These are phyloP conservation scores for Sordariomycetes sp. DNA, from an alignment of 2,329 filamentous ascomycete genomes.

Conservation along the genomic window DNA sequence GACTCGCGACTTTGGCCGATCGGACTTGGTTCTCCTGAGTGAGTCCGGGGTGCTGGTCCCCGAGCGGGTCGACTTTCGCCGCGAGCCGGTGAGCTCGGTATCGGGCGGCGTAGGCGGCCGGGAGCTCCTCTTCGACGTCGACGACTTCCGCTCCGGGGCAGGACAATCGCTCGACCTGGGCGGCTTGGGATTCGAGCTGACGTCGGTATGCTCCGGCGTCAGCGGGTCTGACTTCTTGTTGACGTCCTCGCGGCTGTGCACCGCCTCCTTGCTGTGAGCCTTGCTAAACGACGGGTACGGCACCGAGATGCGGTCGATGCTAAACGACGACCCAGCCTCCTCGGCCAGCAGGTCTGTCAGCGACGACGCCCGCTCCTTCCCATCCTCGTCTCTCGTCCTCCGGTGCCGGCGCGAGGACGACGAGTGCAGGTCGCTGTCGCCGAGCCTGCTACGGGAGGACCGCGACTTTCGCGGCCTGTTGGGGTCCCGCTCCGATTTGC, in stretches of 20 bases:
- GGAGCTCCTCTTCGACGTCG: conserved; percentile 18
- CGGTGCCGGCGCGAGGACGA: conserved; percentile 12
- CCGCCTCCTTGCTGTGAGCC: conserved; percentile 78
- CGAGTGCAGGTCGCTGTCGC: conserved; percentile 5
- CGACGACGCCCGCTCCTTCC: conserved; percentile 15
- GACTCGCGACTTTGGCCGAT: conserved; percentile 27
- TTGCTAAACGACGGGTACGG: conserved; percentile 82
- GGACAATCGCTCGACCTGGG: conserved; percentile 33
- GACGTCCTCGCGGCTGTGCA: conserved; percentile 48
- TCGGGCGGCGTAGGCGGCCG: conserved; percentile 52
- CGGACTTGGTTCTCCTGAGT: conserved; percentile 10
- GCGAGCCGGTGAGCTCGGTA: conserved; percentile 39
- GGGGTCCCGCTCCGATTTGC: conserved; percentile 2
- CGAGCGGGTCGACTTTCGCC: conserved; percentile 19
- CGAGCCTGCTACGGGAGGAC: conserved; percentile 2
- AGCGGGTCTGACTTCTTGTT: conserved; percentile 26
- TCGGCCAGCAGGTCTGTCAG: conserved; percentile 37
- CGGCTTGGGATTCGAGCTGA: conserved; percentile 28
- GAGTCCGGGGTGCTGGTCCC: conserved; percentile 22
- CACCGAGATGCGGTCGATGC: conserved; percentile 35
- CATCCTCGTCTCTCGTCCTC: conserved; percentile 20
- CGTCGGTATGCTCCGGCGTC: conserved; percentile 61
- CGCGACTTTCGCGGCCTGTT: conserved; percentile 1
- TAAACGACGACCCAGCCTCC: conserved; percentile 21
- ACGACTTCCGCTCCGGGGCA: conserved; percentile 7